Base-by-base conservation (phyloP, 768 basidiomycete genomes). In the Sarcodon sp. region DNA sequence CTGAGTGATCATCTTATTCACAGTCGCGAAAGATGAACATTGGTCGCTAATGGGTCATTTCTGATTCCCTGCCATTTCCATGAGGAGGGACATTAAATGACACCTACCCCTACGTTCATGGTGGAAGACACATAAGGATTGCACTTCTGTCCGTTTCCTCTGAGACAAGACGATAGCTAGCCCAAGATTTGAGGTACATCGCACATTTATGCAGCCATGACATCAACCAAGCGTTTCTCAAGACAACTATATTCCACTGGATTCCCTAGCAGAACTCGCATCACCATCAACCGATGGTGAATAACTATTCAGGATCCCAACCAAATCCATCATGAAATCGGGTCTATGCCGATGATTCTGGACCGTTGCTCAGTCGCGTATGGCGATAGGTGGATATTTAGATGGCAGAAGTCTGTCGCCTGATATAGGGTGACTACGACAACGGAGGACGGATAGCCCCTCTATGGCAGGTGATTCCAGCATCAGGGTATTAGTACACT, bases 31-130 rank as follows among this genome's bases (percentile, higher is more conserved):
- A 35, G 87, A 87, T 7, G 79, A 83, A 50, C 71, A 87, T 51
- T 87, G 87, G 0, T 87, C 87, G 4, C 87, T 87, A 57, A 89
- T 87, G 87, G 87, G 89, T 11, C 87, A 90, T 60, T 80, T 84
- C 87, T 89, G 55, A 55, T 83, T 72, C 44, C 21, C 31, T 5
- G 16, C 16, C 18, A 31, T 3, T 10, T 9, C 33, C 11, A n/a
- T 35, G 8, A 2, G 9, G 16, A 9, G 33, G 31, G 4, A 37
- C 10, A 16, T 39, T 3, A 15, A 1, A 33, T 33, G 7, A 16
- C 18, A 27, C 39, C n/a, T 9, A 27, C 34, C 45, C 27, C 34
- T 50, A 89, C 87, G 54, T 89, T 87, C 59, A 70, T 79, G n/a
- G 80, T 87, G 3, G 87, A 89, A 56, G 67, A 76, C 59, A 69